Evolutionary conservation across 768 basidiomycete genomes (phyloP).

Genomic region (Plicaturopsis crispa): DNA sequence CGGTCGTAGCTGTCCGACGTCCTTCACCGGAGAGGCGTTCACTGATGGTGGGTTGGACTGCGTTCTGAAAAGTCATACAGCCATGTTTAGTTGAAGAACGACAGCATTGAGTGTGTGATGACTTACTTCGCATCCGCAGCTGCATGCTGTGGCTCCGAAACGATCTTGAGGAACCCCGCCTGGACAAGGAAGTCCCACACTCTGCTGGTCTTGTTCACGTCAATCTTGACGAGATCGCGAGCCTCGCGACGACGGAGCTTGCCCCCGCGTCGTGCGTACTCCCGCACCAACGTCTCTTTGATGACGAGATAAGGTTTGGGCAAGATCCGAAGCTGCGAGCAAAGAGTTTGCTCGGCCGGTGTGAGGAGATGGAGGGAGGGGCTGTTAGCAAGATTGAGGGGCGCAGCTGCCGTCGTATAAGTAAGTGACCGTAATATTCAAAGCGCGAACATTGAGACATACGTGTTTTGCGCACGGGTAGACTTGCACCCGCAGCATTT

Average conservation of each 20-base stretch:
- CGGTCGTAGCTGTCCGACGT: too few species aligned
- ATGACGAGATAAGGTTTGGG: conserved; percentile 94
- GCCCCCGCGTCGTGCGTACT: conserved; percentile 86
- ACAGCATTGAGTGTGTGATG: too few species aligned
- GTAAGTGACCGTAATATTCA: neutral
- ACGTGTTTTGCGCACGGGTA: conserved; percentile 36
- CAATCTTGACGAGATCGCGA: conserved; percentile 84
- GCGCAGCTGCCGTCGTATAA: conserved; percentile 30
- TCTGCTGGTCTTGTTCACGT: conserved; percentile 86
- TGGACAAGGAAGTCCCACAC: conserved; percentile 93
- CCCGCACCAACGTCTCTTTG: conserved; percentile 91
- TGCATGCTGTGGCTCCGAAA: conserved; percentile 37
- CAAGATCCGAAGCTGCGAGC: conserved; percentile 82
- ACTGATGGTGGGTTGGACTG: too few species aligned
- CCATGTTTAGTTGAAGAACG: neutral
- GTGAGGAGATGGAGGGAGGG: conserved; percentile 87
- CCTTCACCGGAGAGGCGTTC: too few species aligned
- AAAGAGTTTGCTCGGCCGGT: conserved; percentile 79
- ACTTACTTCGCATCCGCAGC: too few species aligned
- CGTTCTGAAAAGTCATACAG: too few species aligned
- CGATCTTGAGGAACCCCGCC: conserved; percentile 73
- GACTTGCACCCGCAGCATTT: conserved; percentile 25
- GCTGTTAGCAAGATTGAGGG: conserved; percentile 87
- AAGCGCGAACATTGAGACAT: conserved; percentile 13
- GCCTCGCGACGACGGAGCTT: conserved; percentile 85